Base-by-base conservation (phyloP, 306 rosid species). In the Trifolium pratense region DNA sequence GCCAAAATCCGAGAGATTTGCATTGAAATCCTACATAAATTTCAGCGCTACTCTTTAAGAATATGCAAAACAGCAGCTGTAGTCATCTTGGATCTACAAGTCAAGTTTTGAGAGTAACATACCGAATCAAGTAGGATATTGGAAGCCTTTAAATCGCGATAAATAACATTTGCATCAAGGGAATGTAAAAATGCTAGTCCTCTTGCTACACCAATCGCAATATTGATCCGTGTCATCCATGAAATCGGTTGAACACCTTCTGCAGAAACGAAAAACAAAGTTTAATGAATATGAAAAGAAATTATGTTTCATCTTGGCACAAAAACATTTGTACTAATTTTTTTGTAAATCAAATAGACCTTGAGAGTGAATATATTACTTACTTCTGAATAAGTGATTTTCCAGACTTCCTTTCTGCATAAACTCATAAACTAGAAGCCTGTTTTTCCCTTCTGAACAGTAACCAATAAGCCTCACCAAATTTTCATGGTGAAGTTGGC, bases 361-460 rank as follows among this genome's bases (percentile, higher is more conserved):
- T 11, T 18, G 25, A 17, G 53, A 74, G 63, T 37, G 34, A 66
- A 75, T 57, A 20, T 8, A 81, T 87, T 81, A 89, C 97, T 85
- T 73, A 91, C 98, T 93, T 83, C 96, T 88, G 71, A 93, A 91
- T 76, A 93, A 77, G 82, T 93, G 96, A 73, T 88, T 89, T 79
- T 91, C 98, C 87, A 93, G 81, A 57, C 94, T 91, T 83, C 98
- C 98, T 75, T 73, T 91, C 34, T 89, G 91, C 97, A 93, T 81
- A 75, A 68, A 91, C 88, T 93, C 98, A 26, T 93, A 93, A 65
- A 93, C 97, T 32, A 93, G 89, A 87, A 93, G 97, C 82, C 98
- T 83, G 59, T 85, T 86, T 34, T 85, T 90, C 6, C 82, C 89
- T 68, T 89, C 97, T 36, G 89, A 82, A 87, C 96, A 93, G 57